Conservation (phyloP, 129 eudicot species). For the Pseudognaphalium luteoalbum region DNA sequence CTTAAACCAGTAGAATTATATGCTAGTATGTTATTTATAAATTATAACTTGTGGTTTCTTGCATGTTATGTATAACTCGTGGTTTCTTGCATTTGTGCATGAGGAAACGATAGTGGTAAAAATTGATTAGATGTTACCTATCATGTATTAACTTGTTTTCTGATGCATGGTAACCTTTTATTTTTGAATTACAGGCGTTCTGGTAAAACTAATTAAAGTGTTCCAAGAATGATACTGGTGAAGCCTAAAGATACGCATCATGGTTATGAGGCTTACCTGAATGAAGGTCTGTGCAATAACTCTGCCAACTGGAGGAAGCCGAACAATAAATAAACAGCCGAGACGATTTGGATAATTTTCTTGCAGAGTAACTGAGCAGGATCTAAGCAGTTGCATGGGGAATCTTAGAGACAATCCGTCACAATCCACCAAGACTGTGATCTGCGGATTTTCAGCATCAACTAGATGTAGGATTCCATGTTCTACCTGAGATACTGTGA, state of each 20-base stretch:
- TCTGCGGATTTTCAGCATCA: constrained; percentile 53
- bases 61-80: neutral
- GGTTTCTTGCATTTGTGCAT: too few relatives aligned
- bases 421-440: constrained; percentile 88
- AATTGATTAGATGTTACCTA: too few relatives aligned
- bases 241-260: neutral
- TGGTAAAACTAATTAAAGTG: too few relatives aligned
- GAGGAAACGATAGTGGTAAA: too few relatives aligned
- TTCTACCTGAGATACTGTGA: constrained; percentile 93
- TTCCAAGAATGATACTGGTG: too few relatives aligned
- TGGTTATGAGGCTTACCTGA: constrained; percentile 47
- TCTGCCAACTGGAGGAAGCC: constrained; percentile 88
- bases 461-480: constrained; percentile 76
- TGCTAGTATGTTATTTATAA: neutral
- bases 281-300: constrained; percentile 87
- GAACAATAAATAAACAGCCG: constrained; percentile 67
- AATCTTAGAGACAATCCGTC: constrained; percentile 79
- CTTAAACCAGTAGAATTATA: neutral
- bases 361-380: constrained; percentile 77
- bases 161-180: too few relatives aligned
- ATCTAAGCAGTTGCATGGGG: constrained; percentile 86
- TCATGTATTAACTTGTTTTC: too few relatives aligned
- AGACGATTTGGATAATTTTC: constrained; percentile 83
- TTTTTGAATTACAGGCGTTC: too few relatives aligned
- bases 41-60: neutral